A percentile compares a stretch with the other conserved stretches of the same genome.
Conservation (phyloP, 345 rosid species). For the Dovyalis caffra region DNA sequence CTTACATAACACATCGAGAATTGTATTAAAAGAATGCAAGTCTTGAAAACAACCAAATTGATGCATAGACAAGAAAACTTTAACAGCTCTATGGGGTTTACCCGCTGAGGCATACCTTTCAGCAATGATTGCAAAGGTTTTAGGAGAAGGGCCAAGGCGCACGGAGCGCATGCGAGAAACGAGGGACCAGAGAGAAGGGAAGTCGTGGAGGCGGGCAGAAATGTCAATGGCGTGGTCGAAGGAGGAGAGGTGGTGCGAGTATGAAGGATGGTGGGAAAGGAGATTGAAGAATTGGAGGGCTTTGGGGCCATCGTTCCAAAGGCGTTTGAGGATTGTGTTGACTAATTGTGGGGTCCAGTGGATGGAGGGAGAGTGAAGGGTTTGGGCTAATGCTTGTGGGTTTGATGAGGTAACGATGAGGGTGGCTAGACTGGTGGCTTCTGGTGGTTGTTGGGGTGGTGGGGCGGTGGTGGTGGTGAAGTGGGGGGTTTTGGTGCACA, state of each 20-base stretch:
- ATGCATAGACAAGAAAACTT: slow-evolving; percentile 78
- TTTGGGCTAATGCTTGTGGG: slow-evolving; percentile 31
- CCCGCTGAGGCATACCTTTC: slow-evolving; percentile 72
- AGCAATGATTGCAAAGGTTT: slow-evolving; percentile 67
- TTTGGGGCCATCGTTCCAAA: slow-evolving; percentile 85
- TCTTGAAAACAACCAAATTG: slow-evolving; percentile 74
- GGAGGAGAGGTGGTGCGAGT: slow-evolving; percentile 58
- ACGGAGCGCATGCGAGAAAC: slow-evolving; percentile 67
- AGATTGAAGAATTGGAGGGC: slow-evolving; percentile 73
- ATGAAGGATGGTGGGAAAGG: slow-evolving; percentile 48
- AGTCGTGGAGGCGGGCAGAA: slow-evolving; percentile 70
- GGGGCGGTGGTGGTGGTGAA: slow-evolving; percentile 2
- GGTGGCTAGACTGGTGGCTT: slow-evolving; percentile 29
- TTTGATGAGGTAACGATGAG: slow-evolving; percentile 42
- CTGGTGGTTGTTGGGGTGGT: slow-evolving; percentile 12
- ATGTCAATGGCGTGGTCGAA: slow-evolving; percentile 82
- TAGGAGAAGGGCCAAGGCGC: slow-evolving; percentile 63
- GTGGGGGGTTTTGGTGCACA: not conserved
- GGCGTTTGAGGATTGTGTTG: slow-evolving; percentile 57
- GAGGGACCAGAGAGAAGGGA: slow-evolving; percentile 45
- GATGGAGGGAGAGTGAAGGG: slow-evolving; percentile 43
- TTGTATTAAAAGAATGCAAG: slow-evolving; percentile 70
- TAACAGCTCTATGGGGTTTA: slow-evolving; percentile 71
- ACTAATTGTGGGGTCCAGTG: slow-evolving; percentile 68
- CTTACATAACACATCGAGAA: slow-evolving; percentile 79